Percentiles rank a stretch among this genome's conserved stretches.
phyloP scores from a whole-genome alignment of 768 basidiomycete species.

The Dictyophora rubrovolvata region DNA sequence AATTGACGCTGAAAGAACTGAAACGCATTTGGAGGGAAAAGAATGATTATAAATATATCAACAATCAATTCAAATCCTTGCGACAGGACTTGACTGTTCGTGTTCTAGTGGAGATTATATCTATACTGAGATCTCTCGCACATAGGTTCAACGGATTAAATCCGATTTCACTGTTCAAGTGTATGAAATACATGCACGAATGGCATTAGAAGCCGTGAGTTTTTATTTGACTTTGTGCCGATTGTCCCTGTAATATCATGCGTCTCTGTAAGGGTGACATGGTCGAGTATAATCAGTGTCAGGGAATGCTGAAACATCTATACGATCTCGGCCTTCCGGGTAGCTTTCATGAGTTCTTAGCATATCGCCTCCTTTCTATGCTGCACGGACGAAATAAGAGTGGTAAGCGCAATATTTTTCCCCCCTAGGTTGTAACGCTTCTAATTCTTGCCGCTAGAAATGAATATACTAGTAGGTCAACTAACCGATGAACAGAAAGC shows the following conservation, averaged over 20 bases:
- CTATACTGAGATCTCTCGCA: background rate
- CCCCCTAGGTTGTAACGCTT: conserved; percentile 8
- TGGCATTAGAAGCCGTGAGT: conserved; percentile 85
- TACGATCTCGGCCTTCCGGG: conserved; percentile 93
- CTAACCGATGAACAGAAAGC: conserved; percentile 88
- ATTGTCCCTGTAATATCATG: conserved; percentile 9
- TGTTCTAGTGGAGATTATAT: conserved; percentile 11
- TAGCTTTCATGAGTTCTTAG: conserved; percentile 91
- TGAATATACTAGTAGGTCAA: conserved; percentile 95
- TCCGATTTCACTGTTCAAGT: conserved; percentile 96
- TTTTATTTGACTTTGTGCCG: background rate
- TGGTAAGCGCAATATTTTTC: conserved; percentile 46
- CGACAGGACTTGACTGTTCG: conserved; percentile 95
- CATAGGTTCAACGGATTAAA: conserved; percentile 94
- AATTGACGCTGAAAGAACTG: conserved; percentile 75
- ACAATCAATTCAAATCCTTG: conserved; percentile 95
- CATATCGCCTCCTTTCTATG: conserved; percentile 94
- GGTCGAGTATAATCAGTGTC: conserved; percentile 98
- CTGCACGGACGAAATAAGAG: conserved; percentile 88
- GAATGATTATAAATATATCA: conserved; percentile 76
- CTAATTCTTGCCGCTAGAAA: conserved; percentile 42
- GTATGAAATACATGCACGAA: conserved; percentile 96
- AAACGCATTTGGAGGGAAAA: conserved; percentile 85
- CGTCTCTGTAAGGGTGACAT: conserved; percentile 66
- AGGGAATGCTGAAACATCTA: conserved; percentile 76